Evolutionary conservation across 495 filamentous ascomycete species (phyloP).

Genomic region (Annulohypoxylon bovei): DNA sequence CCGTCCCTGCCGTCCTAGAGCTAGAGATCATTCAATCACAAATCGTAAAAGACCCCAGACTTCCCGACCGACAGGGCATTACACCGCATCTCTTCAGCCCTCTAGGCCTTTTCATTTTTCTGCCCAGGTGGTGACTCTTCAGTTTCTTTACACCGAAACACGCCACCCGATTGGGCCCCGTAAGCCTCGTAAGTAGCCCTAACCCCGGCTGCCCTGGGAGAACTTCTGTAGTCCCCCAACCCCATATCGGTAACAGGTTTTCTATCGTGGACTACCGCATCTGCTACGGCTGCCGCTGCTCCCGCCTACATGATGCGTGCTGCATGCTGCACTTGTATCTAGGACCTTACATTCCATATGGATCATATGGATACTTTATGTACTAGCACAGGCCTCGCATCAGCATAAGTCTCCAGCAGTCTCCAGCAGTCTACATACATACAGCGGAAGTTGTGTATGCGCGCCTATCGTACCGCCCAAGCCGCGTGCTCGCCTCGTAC

Average conservation of each 20-base stretch:
- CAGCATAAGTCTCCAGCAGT: background rate
- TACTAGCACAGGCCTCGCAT: constrained; percentile 9
- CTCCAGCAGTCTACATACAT: background rate
- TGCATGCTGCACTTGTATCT: background rate
- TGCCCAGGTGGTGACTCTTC: background rate
- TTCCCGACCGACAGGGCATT: constrained; percentile 23
- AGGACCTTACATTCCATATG: background rate
- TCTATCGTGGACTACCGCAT: background rate
- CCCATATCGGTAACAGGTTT: background rate
- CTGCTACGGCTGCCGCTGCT: background rate
- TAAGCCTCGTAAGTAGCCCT: constrained; percentile 30
- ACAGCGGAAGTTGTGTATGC: background rate
- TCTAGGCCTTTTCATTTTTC: constrained; percentile 1
- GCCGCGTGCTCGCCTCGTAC: constrained; percentile 14
- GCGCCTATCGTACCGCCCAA: background rate
- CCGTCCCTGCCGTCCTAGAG: background rate
- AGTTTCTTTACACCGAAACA: constrained; percentile 29
- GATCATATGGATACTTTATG: background rate
- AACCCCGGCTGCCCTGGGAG: background rate
- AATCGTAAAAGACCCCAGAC: constrained; percentile 22
- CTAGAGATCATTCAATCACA: constrained; percentile 22
- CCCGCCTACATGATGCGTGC: background rate
- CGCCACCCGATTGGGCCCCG: constrained; percentile 35
- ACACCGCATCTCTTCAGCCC: constrained; percentile 42
- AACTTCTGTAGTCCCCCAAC: background rate